phyloP scores from a whole-genome alignment of 345 rosid genomes.

The Sisymbrium altissimum region DNA sequence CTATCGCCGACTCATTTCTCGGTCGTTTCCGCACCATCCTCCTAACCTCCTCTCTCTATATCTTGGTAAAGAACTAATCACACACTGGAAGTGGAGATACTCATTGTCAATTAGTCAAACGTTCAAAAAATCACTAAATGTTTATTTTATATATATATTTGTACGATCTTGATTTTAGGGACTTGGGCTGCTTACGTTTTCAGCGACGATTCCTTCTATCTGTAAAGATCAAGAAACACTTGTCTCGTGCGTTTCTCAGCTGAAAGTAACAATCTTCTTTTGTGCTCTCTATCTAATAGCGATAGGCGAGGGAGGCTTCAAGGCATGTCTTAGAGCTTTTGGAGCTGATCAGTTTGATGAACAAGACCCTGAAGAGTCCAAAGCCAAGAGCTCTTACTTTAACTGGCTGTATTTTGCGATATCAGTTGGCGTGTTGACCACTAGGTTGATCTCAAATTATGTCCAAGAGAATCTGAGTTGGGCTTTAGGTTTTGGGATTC shows the following conservation, averaged over 20 bases:
- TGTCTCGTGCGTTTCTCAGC: conserved; percentile 27
- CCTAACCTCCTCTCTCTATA: conserved; percentile 36
- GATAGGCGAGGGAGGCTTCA: conserved; percentile 24
- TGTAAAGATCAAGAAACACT: conserved; percentile 19
- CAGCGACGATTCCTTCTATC: conserved; percentile 47
- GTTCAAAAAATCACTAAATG: not conserved
- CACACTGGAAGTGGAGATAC: not conserved
- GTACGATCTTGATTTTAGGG: conserved; percentile 35
- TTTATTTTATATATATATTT: not conserved
- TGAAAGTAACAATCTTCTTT: conserved; percentile 27
- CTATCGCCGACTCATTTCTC: conserved; percentile 46
- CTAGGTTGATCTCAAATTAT: conserved; percentile 5
- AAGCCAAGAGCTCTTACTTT: conserved; percentile 26
- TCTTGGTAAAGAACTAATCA: conserved; percentile 8
- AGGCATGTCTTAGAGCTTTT: conserved; percentile 31
- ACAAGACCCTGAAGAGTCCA: conserved; percentile 22
- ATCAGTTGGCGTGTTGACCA: not conserved
- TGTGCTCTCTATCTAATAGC: conserved; percentile 30
- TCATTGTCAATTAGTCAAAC: not conserved
- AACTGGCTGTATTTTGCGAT: conserved; percentile 27
- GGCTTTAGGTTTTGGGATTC: conserved; percentile 28
- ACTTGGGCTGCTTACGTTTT: conserved; percentile 50
- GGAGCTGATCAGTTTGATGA: conserved; percentile 38
- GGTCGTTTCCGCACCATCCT: conserved; percentile 49
- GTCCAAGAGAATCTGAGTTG: conserved; percentile 26